Percentiles rank a stretch among this genome's conserved stretches.
phyloP scores from a whole-genome alignment of 768 basidiomycete genomes.

The Lactarius indigo region DNA sequence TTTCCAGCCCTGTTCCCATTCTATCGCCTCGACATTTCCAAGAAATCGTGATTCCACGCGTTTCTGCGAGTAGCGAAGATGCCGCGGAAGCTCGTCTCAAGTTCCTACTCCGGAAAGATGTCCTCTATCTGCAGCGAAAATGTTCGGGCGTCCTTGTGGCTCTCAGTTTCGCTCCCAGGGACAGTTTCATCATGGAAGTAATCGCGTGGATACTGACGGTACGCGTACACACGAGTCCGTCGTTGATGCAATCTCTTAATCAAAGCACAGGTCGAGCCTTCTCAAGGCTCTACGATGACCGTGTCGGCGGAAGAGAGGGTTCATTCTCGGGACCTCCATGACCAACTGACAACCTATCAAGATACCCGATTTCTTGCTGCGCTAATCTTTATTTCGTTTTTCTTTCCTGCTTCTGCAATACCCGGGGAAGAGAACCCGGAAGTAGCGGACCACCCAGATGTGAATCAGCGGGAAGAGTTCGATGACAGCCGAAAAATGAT shows the following conservation, averaged over 20 bases:
- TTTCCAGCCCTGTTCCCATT: slow-evolving; percentile 5
- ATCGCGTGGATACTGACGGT: slow-evolving; percentile 25
- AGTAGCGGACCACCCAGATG: background rate
- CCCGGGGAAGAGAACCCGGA: background rate
- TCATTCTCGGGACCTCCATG: slow-evolving; percentile 18
- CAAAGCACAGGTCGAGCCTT: slow-evolving; percentile 19
- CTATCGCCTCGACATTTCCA: slow-evolving; percentile 1
- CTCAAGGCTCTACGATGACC: background rate
- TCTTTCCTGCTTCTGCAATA: background rate
- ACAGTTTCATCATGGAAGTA: slow-evolving; percentile 7
- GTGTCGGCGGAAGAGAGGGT: background rate
- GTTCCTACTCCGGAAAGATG: slow-evolving; percentile 11
- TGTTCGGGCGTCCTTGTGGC: background rate
- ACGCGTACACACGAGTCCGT: background rate
- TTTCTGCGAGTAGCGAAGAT: background rate
- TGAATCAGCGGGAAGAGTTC: background rate
- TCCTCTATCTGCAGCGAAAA: background rate
- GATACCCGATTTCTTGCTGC: slow-evolving; percentile 25
- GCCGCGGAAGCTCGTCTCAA: slow-evolving; percentile 17
- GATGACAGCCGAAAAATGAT: slow-evolving; percentile 1
- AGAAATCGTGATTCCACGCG: background rate
- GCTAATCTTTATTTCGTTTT: slow-evolving; percentile 19
- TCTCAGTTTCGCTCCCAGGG: background rate
- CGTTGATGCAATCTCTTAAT: background rate
- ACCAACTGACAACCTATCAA: slow-evolving; percentile 19